phyloP scores from a whole-genome alignment of 805 yeast genomes.

The Alloascoidea hylecoeti region DNA sequence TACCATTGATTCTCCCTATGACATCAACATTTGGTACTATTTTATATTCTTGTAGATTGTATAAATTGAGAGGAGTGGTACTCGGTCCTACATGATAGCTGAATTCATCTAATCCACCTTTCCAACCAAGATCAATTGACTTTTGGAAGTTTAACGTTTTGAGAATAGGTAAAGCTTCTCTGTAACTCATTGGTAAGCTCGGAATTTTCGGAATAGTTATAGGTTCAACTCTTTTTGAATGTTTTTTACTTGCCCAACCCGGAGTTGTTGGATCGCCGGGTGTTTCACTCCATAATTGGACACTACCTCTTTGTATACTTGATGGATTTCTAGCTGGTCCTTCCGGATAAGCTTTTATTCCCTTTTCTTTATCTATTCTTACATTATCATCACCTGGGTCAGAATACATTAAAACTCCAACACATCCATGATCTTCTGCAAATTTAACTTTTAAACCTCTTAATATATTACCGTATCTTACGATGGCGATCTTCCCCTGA shows the following conservation, averaged over 20 bases:
- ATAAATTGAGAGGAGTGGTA: slow-evolving; percentile 32
- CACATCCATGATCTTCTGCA: slow-evolving; percentile 60
- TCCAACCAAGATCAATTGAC: slow-evolving; percentile 26
- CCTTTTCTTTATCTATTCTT: slow-evolving; percentile 33
- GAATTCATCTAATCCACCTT: slow-evolving; percentile 27
- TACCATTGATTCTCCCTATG: slow-evolving; percentile 46
- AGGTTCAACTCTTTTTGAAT: slow-evolving; percentile 35
- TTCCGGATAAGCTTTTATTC: slow-evolving; percentile 51
- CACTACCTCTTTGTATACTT: slow-evolving; percentile 66
- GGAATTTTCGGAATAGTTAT: slow-evolving; percentile 45
- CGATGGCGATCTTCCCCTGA: slow-evolving; percentile 46
- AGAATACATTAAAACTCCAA: slow-evolving; percentile 51
- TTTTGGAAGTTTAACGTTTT: slow-evolving; percentile 35
- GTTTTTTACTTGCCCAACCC: slow-evolving; percentile 42
- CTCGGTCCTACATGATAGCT: slow-evolving; percentile 42
- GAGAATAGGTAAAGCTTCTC: slow-evolving; percentile 51
- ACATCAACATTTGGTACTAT: slow-evolving; percentile 51
- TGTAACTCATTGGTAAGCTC: slow-evolving; percentile 51
- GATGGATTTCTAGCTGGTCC: slow-evolving; percentile 74
- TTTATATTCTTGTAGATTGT: slow-evolving; percentile 46
- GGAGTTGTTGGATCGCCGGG: slow-evolving; percentile 81
- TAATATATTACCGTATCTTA: slow-evolving; percentile 51
- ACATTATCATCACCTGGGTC: slow-evolving; percentile 55
- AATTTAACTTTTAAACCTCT: slow-evolving; percentile 66
- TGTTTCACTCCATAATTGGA: slow-evolving; percentile 38